Evolutionary conservation across 805 yeast species (phyloP), one percentile per base, ranked within the genome.

Genomic region (Cyberlindnera subsufficiens): DNA sequence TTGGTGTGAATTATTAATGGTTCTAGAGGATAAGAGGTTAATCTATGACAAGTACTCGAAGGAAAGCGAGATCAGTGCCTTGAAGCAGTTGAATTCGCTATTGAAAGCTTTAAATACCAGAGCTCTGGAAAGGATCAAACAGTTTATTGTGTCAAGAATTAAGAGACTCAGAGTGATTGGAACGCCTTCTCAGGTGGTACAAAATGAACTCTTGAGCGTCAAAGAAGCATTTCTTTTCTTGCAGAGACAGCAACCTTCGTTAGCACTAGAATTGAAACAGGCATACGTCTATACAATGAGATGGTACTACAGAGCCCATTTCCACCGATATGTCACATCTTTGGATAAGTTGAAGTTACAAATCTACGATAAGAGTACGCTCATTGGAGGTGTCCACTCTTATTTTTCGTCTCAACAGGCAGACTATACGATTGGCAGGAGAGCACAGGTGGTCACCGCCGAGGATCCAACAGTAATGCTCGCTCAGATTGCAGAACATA

Each of bases 221-320:
- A 76, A 74, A 46, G 86, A 82, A 39, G 69, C 78, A 1, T 85
- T 66, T 51, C 64, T 65, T 3, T 88, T 86, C 46, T 59, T 91
- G 32, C 60, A 67, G 4, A 54, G 63, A 5, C 75, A 78, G 39
- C 76, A 84, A 44, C 70, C 74, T 8, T 71, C 78, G 6, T 64
- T 93, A 42, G 91, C 96, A 0, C 59, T 66, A 14, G 93, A 87
- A 55, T 70, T 93, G 32, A 73, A 80, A 42, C 75, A 75, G 53
- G 98, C 97, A 0, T 93, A 93, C 60, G 66, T 81, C 16, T 80
- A 80, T 55, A 91, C 98, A 3, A 90, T 93, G 86, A 71, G 77
- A 54, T 93, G 99, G 99, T 93, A 91, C 65, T 93, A 93, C 60
- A 71, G 74, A 44, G 75, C 83, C 43, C 77, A 85, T 52, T 91